Evolutionary conservation across 345 rosid species (phyloP), one percentile per base, ranked within the genome.

Genomic region (Acer saccharum): DNA sequence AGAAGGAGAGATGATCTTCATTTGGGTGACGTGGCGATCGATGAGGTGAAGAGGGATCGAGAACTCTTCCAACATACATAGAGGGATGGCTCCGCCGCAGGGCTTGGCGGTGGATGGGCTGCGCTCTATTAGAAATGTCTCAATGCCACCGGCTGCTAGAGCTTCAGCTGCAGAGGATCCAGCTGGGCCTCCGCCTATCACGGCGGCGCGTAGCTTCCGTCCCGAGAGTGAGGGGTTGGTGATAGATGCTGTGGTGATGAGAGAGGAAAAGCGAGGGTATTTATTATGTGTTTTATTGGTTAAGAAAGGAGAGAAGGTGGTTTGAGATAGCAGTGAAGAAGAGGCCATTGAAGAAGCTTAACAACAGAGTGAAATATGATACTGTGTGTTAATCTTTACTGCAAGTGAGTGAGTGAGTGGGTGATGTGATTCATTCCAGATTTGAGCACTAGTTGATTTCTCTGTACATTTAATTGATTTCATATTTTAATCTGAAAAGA

Each of bases 51-150:
- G 80, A 21, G 93, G 95, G 81, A 91, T 85, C 43, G 81, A 77
- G 86, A 89, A 91, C 83, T 89, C 95, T 17, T 88, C 90, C 7
- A 91, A 54, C 95, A 91, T 89, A 76, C 93, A 91, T 23, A 91
- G 81, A 25, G 95, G 95, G 77, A 91, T 91, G 39, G 92, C 95
- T 5, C 93, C 95, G 69, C 93, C 93, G 75, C 93, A 91, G 25
- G 96, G 93, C 77, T 89, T 91, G 74, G 93, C 86, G 0, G 85
- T 64, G 32, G 86, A 77, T 11, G 92, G 84, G 81, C 79, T 86
- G 8, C 93, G 86, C 60, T 91, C 95, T 78, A 91, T 88, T 77
- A 89, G 90, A 81, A 87, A 91, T 10, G 93, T 89, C 81, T 89
- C 90, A 70, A 91, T 73, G 46, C 93, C 90, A 5, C 88, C 90